phyloP scores from a whole-genome alignment of 2,329 filamentous ascomycete genomes.

The Balansia obtecta region DNA sequence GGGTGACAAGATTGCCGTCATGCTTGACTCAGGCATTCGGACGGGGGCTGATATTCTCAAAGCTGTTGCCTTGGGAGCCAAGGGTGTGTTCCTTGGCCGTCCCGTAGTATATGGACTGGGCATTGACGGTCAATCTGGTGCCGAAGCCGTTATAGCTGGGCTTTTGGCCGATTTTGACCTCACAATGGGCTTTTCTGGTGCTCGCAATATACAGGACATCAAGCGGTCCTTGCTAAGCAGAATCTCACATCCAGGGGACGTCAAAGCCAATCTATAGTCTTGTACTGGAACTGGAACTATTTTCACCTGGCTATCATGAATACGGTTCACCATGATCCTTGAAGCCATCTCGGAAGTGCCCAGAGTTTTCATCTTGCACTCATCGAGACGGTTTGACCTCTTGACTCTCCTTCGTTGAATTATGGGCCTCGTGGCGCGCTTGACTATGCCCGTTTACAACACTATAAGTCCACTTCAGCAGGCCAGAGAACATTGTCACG shows the following conservation, averaged over 20 bases:
- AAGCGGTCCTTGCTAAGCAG: conserved; percentile 21
- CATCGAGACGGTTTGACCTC: conserved; percentile 5
- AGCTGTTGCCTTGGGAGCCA: conserved; percentile 27
- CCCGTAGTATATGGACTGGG: conserved; percentile 25
- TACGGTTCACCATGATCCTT: not conserved
- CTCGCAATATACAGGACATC: conserved; percentile 27
- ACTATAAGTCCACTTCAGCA: conserved; percentile 58
- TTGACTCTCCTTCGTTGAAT: conserved; percentile 20
- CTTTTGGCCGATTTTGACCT: conserved; percentile 32
- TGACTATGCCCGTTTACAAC: conserved; percentile 46
- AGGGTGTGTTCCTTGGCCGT: conserved; percentile 31
- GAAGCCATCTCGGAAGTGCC: not conserved
- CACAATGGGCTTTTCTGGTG: conserved; percentile 41
- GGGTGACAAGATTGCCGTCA: conserved; percentile 42
- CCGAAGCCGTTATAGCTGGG: conserved; percentile 38
- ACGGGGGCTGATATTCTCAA: conserved; percentile 29
- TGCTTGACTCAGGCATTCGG: conserved; percentile 32
- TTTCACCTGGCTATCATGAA: not conserved
- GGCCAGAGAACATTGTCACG: conserved; percentile 58
- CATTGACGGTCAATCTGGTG: conserved; percentile 30
- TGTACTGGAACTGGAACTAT: not conserved
- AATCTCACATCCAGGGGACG: conserved; percentile 20
- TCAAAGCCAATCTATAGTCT: conserved; percentile 18
- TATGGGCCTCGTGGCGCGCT: conserved; percentile 18
- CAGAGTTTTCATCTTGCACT: no score